phyloP scores from a whole-genome alignment of 805 yeast genomes.

The Wickerhamomyces subpelliculosus region DNA sequence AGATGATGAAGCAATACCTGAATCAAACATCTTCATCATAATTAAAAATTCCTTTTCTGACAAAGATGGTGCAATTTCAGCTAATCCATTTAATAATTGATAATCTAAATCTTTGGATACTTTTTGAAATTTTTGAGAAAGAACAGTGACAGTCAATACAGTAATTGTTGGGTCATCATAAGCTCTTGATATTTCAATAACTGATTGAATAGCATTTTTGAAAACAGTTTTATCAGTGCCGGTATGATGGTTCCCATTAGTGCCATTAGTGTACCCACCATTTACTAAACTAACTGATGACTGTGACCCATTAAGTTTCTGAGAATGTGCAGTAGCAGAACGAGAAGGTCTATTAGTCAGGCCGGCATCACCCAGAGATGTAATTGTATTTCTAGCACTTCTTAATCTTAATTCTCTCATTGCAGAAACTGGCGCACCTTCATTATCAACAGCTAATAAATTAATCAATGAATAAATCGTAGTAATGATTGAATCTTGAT shows the following conservation, averaged over 20 bases:
- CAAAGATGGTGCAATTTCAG: constrained; percentile 53
- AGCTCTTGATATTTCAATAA: constrained; percentile 55
- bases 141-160: constrained; percentile 70
- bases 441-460: constrained; percentile 50
- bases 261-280: too few species aligned
- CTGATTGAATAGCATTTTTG: constrained; percentile 63
- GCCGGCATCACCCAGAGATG: constrained; percentile 5
- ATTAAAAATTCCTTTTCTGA: constrained; percentile 62
- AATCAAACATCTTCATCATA: constrained; percentile 51
- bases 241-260: too few species aligned
- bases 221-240: constrained; percentile 29
- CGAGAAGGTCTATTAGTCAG: constrained; percentile 16
- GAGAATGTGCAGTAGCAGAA: constrained; percentile 15
- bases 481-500: constrained; percentile 79
- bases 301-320: constrained; percentile 3
- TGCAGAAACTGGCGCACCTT: constrained; percentile 28
- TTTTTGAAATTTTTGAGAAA: constrained; percentile 63
- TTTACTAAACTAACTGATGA: constrained; percentile 1
- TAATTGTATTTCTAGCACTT: constrained; percentile 17
- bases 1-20: constrained; percentile 38
- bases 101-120: constrained; percentile 47
- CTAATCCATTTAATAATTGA: constrained; percentile 53
- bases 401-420: constrained; percentile 28
- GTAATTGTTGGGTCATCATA: constrained; percentile 69
- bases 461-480: constrained; percentile 81